Conservation (phyloP, 2,329 filamentous ascomycete genomes). For the Thielaviopsis ethacetica region DNA sequence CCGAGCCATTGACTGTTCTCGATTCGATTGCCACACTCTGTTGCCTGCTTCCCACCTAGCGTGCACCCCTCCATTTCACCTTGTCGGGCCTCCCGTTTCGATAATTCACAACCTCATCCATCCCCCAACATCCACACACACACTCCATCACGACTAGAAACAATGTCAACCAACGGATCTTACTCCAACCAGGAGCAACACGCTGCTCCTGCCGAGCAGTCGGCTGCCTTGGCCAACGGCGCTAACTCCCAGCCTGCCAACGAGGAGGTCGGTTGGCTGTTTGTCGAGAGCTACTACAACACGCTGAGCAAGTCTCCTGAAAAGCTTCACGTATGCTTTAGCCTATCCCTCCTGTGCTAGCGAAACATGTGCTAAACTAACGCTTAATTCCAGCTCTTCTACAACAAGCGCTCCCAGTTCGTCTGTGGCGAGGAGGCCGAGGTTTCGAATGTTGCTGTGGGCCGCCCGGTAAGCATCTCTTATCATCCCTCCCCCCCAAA, state of each 20-base stretch:
- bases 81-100: background rate
- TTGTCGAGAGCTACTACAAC: slow-evolving; percentile 98
- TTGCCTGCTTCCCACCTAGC: background rate
- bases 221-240: slow-evolving; percentile 19
- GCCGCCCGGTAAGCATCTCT: slow-evolving; percentile 49
- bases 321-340: slow-evolving; percentile 58
- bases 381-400: slow-evolving; percentile 51
- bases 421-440: slow-evolving; percentile 86
- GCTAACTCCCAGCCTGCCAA: slow-evolving; percentile 44
- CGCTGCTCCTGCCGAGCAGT: slow-evolving; percentile 15
- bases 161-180: slow-evolving; percentile 43
- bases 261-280: slow-evolving; percentile 98
- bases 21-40: background rate
- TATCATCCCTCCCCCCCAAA: too few species aligned
- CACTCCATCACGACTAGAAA: slow-evolving; percentile 13
- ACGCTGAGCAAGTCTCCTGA: slow-evolving; percentile 88
- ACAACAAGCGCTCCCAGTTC: slow-evolving; percentile 89
- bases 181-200: slow-evolving; percentile 29
- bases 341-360: background rate
- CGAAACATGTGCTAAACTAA: background rate
- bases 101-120: background rate
- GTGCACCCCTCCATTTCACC: background rate
- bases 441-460: slow-evolving; percentile 69
- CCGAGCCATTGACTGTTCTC: background rate
- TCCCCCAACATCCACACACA: slow-evolving; percentile 3